Evolutionary conservation across 1,139 yeast species (phyloP), one percentile per base, ranked within the genome.

Genomic region (Yamadazyma diospyri): DNA sequence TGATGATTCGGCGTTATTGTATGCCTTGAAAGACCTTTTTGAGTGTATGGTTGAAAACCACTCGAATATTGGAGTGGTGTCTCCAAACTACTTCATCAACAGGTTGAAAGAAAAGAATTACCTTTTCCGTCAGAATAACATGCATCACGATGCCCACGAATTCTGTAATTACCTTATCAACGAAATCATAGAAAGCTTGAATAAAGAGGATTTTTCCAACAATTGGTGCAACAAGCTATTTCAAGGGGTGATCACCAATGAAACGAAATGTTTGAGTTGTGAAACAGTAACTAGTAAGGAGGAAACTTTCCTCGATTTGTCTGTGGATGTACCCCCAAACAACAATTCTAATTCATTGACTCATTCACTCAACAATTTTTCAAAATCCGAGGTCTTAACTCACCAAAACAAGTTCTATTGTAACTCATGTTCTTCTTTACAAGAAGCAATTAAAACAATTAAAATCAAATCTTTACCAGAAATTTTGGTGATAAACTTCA

Each of bases 71-170:
- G 97, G 97, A 3, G 87, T 92, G 6, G 89, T 87, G 1, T 84
- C 95, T 1, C 97, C 97, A 0, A 63, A 68, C 20, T 72, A 76
- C 47, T 74, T 92, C 32, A 77, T 92, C 31, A 81, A 78, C 30
- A 80, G 81, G 33, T 65, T 89, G 34, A 88, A 88, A 55, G 76
- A 76, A 36, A 88, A 86, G 48, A 92, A 92, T 54, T 84, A 79
- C 46, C 64, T 92, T 45, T 92, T 92, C 55, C 69, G 95, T 41
- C 84, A 88, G 39, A 80, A 84, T 33, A 69, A 69, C 40, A 88
- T 89, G 95, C 98, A 92, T 56, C 98, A 92, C 53, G 98, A 92
- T 64, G 97, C 98, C 3, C 98, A 92, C 58, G 98, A 92, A 56
- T 92, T 92, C 56, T 72, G 88, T 53, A 89, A 89, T 55, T 89